Conservation (phyloP, 148 eudicot species). For the Cornus controversa region DNA sequence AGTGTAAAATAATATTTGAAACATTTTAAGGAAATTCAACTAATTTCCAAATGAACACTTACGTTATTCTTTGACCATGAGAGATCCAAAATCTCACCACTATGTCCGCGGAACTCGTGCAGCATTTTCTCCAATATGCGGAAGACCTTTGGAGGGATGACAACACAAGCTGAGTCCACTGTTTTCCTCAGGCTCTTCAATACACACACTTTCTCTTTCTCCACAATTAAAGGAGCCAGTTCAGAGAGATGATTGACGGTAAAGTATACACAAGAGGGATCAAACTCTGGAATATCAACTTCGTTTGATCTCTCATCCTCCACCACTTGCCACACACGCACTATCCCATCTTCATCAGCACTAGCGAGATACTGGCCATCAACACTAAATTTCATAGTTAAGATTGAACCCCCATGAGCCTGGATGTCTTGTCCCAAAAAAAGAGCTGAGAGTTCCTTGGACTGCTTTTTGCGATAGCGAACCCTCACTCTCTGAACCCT, state of each 20-base stretch:
- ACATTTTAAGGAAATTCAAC: neutral
- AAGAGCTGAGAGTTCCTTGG: slow-evolving; percentile 79
- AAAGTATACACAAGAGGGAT: slow-evolving; percentile 75
- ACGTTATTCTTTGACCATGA: slow-evolving; percentile 80
- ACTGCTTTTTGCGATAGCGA: slow-evolving; percentile 47
- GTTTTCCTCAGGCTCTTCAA: slow-evolving; percentile 41
- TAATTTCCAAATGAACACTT: slow-evolving; percentile 24
- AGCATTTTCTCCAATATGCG: slow-evolving; percentile 73
- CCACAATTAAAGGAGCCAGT: slow-evolving; percentile 46
- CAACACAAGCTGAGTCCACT: slow-evolving; percentile 77
- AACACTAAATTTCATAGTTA: slow-evolving; percentile 86
- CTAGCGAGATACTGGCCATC: slow-evolving; percentile 80
- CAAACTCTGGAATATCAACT: slow-evolving; percentile 66
- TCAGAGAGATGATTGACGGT: slow-evolving; percentile 65
- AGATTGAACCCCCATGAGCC: slow-evolving; percentile 85
- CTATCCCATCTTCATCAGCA: slow-evolving; percentile 85
- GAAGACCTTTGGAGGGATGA: slow-evolving; percentile 84
- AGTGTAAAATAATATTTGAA: neutral
- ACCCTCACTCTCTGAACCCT: slow-evolving; percentile 66
- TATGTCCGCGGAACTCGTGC: slow-evolving; percentile 74
- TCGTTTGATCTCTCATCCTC: slow-evolving; percentile 65
- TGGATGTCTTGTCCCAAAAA: slow-evolving; percentile 71
- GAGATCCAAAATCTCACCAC: slow-evolving; percentile 70
- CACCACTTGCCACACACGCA: slow-evolving; percentile 81
- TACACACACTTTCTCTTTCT: slow-evolving; percentile 47